Evolutionary conservation across 108 stramenopile genomes (phyloP).

Genomic region (Skeletonema costatum): DNA sequence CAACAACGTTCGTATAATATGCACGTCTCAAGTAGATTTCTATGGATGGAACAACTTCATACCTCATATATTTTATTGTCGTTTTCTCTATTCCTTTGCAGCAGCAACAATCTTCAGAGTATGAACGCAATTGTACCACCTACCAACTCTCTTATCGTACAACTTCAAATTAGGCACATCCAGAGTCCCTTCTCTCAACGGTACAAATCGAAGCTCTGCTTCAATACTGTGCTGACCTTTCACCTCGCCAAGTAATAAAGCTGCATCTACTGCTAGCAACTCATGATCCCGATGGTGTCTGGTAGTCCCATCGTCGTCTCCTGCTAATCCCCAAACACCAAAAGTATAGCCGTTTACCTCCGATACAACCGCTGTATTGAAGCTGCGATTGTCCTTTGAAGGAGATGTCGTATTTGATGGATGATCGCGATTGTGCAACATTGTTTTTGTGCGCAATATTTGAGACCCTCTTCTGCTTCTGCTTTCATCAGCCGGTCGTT

Average conservation of each 20-base stretch:
- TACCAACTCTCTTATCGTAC: slow-evolving; percentile 64
- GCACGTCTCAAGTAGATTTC: too few relatives aligned
- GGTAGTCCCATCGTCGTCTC: slow-evolving; percentile 70
- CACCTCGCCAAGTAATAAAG: slow-evolving; percentile 73
- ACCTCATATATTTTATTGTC: not conserved
- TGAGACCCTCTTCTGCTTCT: slow-evolving; percentile 5
- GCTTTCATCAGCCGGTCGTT: slow-evolving; percentile 6
- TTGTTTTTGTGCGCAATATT: not conserved
- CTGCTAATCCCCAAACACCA: slow-evolving; percentile 75
- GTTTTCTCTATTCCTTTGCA: slow-evolving; percentile 23
- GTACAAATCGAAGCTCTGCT: slow-evolving; percentile 79
- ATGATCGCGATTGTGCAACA: slow-evolving; percentile 20
- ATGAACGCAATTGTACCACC: slow-evolving; percentile 75
- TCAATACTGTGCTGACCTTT: slow-evolving; percentile 79
- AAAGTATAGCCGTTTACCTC: slow-evolving; percentile 79
- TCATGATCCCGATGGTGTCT: slow-evolving; percentile 72
- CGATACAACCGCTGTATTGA: slow-evolving; percentile 73
- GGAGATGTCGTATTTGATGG: not conserved
- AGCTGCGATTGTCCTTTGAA: slow-evolving; percentile 36
- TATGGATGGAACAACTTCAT: not conserved
- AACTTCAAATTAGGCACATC: slow-evolving; percentile 79
- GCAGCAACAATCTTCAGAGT: slow-evolving; percentile 70
- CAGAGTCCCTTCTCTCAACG: slow-evolving; percentile 70
- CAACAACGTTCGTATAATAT: too few relatives aligned
- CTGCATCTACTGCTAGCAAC: slow-evolving; percentile 80